phyloP scores from a whole-genome alignment of 192 early-diverging fungal species.

The Funneliformis geosporum region DNA sequence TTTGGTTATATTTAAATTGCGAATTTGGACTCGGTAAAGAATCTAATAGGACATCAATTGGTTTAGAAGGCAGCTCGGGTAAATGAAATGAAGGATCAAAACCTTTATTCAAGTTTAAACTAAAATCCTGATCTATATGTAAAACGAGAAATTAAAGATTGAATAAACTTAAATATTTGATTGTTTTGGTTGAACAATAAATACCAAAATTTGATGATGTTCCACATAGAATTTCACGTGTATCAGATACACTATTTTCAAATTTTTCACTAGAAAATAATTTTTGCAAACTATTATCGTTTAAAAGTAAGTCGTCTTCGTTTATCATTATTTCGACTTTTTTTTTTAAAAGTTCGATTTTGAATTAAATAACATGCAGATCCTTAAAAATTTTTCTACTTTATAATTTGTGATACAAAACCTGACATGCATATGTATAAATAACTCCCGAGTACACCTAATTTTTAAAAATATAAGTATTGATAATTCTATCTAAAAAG shows the following conservation, averaged over 20 bases:
- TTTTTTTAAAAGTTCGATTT: too few species aligned
- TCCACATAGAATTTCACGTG: neutral
- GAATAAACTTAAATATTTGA: neutral
- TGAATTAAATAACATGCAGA: too few species aligned
- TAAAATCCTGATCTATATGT: neutral
- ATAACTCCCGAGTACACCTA: too few species aligned
- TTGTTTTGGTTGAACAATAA: neutral
- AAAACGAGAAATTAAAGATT: neutral
- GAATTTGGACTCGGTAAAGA: neutral
- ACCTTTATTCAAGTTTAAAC: neutral
- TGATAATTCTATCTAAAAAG: too few species aligned
- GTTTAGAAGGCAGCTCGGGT: neutral
- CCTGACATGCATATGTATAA: too few species aligned
- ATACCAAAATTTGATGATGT: neutral
- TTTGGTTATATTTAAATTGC: neutral
- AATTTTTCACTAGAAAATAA: neutral
- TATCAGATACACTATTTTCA: neutral
- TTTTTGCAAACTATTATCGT: neutral
- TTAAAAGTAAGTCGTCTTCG: neutral
- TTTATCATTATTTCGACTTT: neutral
- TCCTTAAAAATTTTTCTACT: too few species aligned
- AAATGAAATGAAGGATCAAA: slow-evolving; percentile 1
- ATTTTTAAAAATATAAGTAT: too few species aligned
- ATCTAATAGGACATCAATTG: neutral
- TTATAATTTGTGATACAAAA: too few species aligned